Percentiles rank a stretch among this genome's conserved stretches.
phyloP scores from a whole-genome alignment of 2,329 filamentous ascomycete species.

The Stemphylium lycopersici region DNA sequence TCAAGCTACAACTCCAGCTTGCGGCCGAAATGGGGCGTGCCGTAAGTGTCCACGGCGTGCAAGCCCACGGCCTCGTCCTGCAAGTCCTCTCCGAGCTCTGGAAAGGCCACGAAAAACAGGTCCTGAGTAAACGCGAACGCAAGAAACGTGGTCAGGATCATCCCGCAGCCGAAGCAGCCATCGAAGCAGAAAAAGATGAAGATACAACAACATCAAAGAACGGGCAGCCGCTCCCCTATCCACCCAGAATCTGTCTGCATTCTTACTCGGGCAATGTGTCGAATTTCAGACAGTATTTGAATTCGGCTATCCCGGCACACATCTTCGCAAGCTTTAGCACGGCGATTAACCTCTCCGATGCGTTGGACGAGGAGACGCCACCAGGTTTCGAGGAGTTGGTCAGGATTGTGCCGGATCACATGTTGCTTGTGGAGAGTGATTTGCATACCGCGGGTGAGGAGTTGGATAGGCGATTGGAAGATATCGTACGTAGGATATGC shows the following conservation, averaged over 20 bases:
- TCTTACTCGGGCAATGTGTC: constrained; percentile 85
- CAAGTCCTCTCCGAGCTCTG: constrained; percentile 69
- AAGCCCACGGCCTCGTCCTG: constrained; percentile 74
- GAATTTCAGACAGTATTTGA: constrained; percentile 77
- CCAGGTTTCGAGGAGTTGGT: constrained; percentile 70
- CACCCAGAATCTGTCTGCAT: constrained; percentile 89
- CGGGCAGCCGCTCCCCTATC: constrained; percentile 62
- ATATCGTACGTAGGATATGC: constrained; percentile 78
- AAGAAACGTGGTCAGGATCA: constrained; percentile 39
- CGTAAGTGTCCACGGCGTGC: constrained; percentile 75
- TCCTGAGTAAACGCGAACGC: constrained; percentile 64
- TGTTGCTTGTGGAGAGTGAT: constrained; percentile 88
- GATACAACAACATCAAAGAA: not conserved
- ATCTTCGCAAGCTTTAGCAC: constrained; percentile 90
- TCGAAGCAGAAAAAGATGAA: constrained; percentile 2
- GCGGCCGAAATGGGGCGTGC: constrained; percentile 70
- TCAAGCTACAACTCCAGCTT: constrained; percentile 71
- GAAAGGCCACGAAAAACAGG: constrained; percentile 71
- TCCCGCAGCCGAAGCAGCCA: constrained; percentile 13
- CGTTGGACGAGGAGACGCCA: constrained; percentile 54
- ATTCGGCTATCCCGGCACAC: constrained; percentile 72
- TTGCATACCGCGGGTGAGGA: constrained; percentile 78
- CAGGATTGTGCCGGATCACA: constrained; percentile 74
- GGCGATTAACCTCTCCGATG: constrained; percentile 73
- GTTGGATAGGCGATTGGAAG: constrained; percentile 80